Evolutionary conservation across 345 rosid genomes (phyloP).

Genomic region (Aethionema arabicum): DNA sequence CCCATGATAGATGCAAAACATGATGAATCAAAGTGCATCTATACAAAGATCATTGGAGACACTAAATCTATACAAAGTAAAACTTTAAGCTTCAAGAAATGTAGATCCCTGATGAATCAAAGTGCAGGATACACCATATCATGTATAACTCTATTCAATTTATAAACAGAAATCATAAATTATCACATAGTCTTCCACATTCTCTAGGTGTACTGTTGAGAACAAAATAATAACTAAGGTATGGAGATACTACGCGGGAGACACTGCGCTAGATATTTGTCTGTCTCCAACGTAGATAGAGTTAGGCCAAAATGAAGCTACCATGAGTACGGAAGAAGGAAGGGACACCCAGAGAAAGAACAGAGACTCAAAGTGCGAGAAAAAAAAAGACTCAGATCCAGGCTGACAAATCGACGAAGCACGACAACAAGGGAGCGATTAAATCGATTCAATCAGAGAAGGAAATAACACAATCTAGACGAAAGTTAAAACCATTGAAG

Average conservation of each 20-base stretch:
- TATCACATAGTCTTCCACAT: not conserved
- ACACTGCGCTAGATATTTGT: too few species aligned
- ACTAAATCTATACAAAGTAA: slow-evolving; percentile 3
- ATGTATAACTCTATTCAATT: not conserved
- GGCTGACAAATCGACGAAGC: not conserved
- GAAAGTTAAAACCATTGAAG: not conserved
- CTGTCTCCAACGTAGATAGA: not conserved
- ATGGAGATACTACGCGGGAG: too few species aligned
- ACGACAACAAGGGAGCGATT: not conserved
- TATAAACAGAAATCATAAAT: not conserved
- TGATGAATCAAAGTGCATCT: not conserved
- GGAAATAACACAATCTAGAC: not conserved
- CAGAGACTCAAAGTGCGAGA: not conserved
- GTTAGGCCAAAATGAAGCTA: not conserved
- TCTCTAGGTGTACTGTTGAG: too few species aligned
- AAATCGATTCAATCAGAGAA: not conserved
- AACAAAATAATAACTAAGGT: too few species aligned
- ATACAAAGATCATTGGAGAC: not conserved
- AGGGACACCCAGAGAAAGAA: not conserved
- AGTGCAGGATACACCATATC: not conserved
- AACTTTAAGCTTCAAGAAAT: not conserved
- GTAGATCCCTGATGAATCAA: not conserved
- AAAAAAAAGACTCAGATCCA: slow-evolving; percentile 17
- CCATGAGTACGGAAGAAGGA: not conserved
- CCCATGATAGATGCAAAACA: not conserved